Base-by-base conservation (phyloP, 2,329 filamentous ascomycete genomes). In the Diplodia intermedia region DNA sequence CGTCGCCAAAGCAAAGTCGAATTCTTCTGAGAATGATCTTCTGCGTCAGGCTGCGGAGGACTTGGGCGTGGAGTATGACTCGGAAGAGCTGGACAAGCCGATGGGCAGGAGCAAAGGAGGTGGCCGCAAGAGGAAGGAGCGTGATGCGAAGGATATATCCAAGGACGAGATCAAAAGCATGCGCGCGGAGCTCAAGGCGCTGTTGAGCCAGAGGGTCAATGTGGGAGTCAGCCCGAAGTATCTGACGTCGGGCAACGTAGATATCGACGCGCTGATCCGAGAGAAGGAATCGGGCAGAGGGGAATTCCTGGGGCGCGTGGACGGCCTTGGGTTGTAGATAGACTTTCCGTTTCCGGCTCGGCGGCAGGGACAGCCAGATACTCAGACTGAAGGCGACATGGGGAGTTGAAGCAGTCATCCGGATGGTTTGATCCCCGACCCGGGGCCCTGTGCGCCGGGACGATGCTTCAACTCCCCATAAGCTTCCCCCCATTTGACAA, bases 1-100 rank as follows among this genome's bases (percentile, higher is more conserved):
- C 0, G 86, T 95, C 9, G 94, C 94, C 8, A 97, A 97, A 80
- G 92, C 96, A 76, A 97, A 94, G 80, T 88, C 90, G 11, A 88
- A 88, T 67, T 90, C 91, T 74, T 49, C 49, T 2, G 92, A 97
- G 73, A 92, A 97, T 72, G 88, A 92, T 67, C 95, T 94, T 89
- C 83, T 98, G 73, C 88, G 88, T 53, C 88, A 87, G 57, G 94
- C 93, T 0, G 95, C 95, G 0, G 93, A 97, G 68, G 94, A 98
- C 71, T 84, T 99, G 0, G 95, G 95, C 0, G 92, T 98, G 0
- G 94, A 97, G 65, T 97, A 97, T 76, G 93, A 98, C 76, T 91
- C 89, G 69, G 93, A 97, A 43, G 93, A 96, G 55, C 90, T 97
- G 70, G 83, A 91, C 71, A 80, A 85, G 49, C 85, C 84, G 1